Conservation (phyloP, 192 early-diverging fungal genomes). For the Dissophora ornata region DNA sequence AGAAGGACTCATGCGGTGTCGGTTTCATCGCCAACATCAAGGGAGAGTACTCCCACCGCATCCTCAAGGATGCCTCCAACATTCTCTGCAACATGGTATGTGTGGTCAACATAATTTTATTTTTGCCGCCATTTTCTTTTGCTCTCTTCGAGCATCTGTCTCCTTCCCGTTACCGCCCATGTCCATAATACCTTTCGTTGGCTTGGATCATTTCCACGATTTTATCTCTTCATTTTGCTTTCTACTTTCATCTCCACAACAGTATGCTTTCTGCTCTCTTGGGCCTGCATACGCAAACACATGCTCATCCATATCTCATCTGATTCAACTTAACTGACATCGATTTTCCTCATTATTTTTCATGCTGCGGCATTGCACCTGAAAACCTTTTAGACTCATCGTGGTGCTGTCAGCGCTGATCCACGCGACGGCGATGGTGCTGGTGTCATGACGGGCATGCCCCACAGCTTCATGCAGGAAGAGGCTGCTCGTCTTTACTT, state of each 20-base stretch:
- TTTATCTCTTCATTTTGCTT: background rate
- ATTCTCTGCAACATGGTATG: constrained; percentile 96
- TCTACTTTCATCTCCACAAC: background rate
- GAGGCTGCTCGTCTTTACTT: constrained; percentile 73
- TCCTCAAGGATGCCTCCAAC: constrained; percentile 88
- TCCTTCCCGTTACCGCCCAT: no score
- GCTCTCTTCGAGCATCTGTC: no score
- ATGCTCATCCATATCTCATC: constrained; percentile 1
- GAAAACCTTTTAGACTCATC: constrained; percentile 80
- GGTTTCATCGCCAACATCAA: constrained; percentile 97
- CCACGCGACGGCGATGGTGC: constrained; percentile 97
- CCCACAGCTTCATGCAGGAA: constrained; percentile 85
- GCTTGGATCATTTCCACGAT: no score
- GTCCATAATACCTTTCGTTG: no score
- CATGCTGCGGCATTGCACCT: no score
- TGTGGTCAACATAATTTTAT: background rate
- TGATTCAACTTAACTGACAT: background rate
- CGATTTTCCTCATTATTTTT: background rate
- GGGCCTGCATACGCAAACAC: constrained; percentile 7
- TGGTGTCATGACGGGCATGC: constrained; percentile 97
- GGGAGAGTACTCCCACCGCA: constrained; percentile 82
- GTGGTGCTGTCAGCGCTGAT: constrained; percentile 94
- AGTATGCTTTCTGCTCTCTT: background rate
- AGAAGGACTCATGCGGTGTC: constrained; percentile 97
- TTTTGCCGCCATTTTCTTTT: background rate